Percentiles rank a stretch among this genome's conserved stretches.
phyloP scores from a whole-genome alignment of 2,329 filamentous ascomycete species.

The Aspergillus hiratsukae region DNA sequence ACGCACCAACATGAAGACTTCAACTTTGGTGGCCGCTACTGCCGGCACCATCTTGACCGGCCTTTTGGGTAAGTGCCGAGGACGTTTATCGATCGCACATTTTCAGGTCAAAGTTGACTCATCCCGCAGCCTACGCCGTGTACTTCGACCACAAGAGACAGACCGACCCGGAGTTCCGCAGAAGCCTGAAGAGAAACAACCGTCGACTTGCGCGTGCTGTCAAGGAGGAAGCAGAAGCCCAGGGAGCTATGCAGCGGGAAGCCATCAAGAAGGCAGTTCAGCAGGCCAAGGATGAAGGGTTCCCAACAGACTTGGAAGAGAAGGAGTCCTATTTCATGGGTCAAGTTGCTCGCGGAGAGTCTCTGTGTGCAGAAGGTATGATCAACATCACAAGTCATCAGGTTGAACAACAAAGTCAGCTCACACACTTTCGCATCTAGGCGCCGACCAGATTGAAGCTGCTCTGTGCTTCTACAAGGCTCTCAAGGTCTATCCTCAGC shows the following conservation, averaged over 20 bases:
- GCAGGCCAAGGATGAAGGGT: slow-evolving; percentile 83
- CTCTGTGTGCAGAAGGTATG: slow-evolving; percentile 75
- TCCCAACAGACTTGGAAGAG: slow-evolving; percentile 85
- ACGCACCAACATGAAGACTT: slow-evolving; percentile 47
- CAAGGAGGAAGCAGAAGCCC: slow-evolving; percentile 45
- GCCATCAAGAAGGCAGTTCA: slow-evolving; percentile 71
- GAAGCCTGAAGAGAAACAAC: slow-evolving; percentile 50
- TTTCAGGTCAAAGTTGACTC: not conserved
- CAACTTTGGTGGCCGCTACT: slow-evolving; percentile 55
- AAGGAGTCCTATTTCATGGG: slow-evolving; percentile 96
- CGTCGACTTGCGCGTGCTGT: slow-evolving; percentile 43
- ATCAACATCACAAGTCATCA: slow-evolving; percentile 13
- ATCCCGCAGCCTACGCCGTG: slow-evolving; percentile 53
- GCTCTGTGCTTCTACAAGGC: slow-evolving; percentile 97
- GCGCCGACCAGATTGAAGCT: slow-evolving; percentile 61
- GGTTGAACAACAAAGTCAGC: slow-evolving; percentile 3
- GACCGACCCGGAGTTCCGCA: slow-evolving; percentile 60
- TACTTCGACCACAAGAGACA: slow-evolving; percentile 65
- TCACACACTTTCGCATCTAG: slow-evolving; percentile 20
- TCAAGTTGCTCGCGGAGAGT: slow-evolving; percentile 85
- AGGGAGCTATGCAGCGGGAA: slow-evolving; percentile 50
- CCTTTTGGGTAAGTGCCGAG: slow-evolving; percentile 45
- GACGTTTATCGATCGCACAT: not conserved
- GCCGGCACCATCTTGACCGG: slow-evolving; percentile 57
- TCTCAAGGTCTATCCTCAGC: slow-evolving; percentile 95